Base-by-base conservation (phyloP, 805 yeast genomes). In the Ogataea nonfermentans region DNA sequence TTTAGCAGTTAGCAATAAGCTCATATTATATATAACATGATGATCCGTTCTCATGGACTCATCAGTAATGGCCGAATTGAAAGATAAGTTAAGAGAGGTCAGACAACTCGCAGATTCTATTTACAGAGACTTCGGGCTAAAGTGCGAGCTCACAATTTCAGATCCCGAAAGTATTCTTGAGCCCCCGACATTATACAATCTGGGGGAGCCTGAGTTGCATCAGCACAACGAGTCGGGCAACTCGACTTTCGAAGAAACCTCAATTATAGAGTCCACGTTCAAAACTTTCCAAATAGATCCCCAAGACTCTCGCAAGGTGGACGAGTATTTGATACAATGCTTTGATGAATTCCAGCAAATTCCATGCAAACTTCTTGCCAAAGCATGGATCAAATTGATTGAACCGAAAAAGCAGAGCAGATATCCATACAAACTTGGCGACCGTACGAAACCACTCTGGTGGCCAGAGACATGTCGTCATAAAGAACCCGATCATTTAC, bases 401-500 rank as follows among this genome's bases (percentile, higher is more conserved):
- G 88, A 81, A 52, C 90, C 91, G 2, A 67, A 62, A 38, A 84
- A 84, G 46, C 87, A 82, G 58, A 67, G 81, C 1, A 60, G 63
- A 16, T 72, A 63, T 48, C 91, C 91, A 3, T 84, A 84, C 55
- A 81, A 76, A 38, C 52, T 55, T 8, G 78, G 77, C 2, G 71
- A 73, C 10, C 33, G 17, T 0, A 49, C 73, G 9, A 74, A 66
- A 46, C 93, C 91, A 0, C 51, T 54, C 4, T 83, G 90, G 90
- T 84, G 93, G 93, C 90, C 90, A 0, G 25, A 29, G 0, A 41
- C 47, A 9, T 74, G 80, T 1, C 63, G 75, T 25, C 91, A 84
- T 59, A 68, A 66, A 30, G 90, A 84, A 52, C 91, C 91, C 0
- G 91, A 83, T 55, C 91, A 84, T 60, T 62, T 84, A 41, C 70